Base-by-base conservation (phyloP, 495 filamentous ascomycete genomes). In the Hypoxylon lienhwacheense region DNA sequence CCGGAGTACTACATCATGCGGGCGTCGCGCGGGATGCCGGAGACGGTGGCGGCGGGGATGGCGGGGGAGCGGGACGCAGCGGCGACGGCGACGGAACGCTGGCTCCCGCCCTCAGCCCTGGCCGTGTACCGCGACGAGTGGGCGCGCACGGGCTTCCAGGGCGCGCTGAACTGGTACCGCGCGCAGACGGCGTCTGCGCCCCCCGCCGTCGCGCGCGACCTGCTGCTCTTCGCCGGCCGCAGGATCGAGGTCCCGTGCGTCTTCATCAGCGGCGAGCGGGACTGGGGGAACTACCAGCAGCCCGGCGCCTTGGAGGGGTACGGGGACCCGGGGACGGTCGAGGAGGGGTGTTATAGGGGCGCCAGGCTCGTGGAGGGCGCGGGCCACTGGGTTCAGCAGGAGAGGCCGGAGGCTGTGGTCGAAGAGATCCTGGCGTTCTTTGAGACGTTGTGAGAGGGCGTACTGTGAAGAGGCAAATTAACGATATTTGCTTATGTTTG, bases 1-100 rank as follows among this genome's bases (percentile, higher is more conserved):
- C 85, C 85, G 11, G 73, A 79, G 28, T 87, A 87, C 66, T 87
- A 89, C 66, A 77, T 87, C 39, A 87, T 89, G 85, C 78, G 73
- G 1, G 59, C 77, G 2, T 59, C 80, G 16, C 64, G 68, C 29
- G 76, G 74, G 0, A 87, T 89, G 82, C 79, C 80, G 0, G 68
- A 79, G 28, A 71, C 73, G 0, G 75, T 89, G 11, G 73, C 70
- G 0, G 34, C 55, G 4, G 64, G 64, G 44, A 86, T 89, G 83
- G 49, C 48, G 0, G 63, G 57, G 25, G 82, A 85, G n/a, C n/a
- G n/a, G 60, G 72, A 75, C 29, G 39, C 36, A 7, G 15, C 41
- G 1, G 52, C 34, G 33, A 68, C 66, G 3, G 55, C 34, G 33
- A 68, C 66, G 3, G 55, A 66, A 19, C 31, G 64, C 1, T 88